Conservation (phyloP, 2,329 filamentous ascomycete genomes). For the Ceratocystis destructans region DNA sequence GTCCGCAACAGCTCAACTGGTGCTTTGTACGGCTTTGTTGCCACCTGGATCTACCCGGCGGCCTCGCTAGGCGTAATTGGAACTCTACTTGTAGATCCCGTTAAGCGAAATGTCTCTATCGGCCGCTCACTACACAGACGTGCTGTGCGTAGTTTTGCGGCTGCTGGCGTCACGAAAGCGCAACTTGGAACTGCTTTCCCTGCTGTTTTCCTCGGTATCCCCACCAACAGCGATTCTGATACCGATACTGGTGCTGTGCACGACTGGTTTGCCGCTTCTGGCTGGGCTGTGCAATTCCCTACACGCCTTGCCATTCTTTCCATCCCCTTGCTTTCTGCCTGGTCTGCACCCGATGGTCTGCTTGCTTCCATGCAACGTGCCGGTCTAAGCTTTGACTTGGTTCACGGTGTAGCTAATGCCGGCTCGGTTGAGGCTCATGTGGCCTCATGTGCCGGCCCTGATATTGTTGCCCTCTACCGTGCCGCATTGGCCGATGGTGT, state of each 20-base stretch:
- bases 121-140: constrained; percentile 79
- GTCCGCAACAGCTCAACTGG: constrained; percentile 88
- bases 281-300: constrained; percentile 63
- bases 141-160: constrained; percentile 58
- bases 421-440: constrained; percentile 59
- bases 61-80: constrained; percentile 62
- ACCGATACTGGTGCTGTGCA: constrained; percentile 32
- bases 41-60: constrained; percentile 58
- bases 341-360: constrained; percentile 65
- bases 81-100: constrained; percentile 77
- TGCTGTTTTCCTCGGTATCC: constrained; percentile 75
- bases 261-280: constrained; percentile 79
- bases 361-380: constrained; percentile 58
- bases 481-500: constrained; percentile 54
- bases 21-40: constrained; percentile 80
- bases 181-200: constrained; percentile 72
- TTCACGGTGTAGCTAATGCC: constrained; percentile 65
- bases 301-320: constrained; percentile 51
- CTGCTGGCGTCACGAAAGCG: constrained; percentile 59
- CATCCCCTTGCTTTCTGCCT: constrained; percentile 56
- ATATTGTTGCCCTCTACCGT: constrained; percentile 66
- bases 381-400: constrained; percentile 67
- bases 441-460: constrained; percentile 52
- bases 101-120: constrained; percentile 75
- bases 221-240: constrained; percentile 31